Evolutionary conservation across 2,329 filamentous ascomycete species (phyloP).

Genomic region (Neopestalotiopsis sp.): DNA sequence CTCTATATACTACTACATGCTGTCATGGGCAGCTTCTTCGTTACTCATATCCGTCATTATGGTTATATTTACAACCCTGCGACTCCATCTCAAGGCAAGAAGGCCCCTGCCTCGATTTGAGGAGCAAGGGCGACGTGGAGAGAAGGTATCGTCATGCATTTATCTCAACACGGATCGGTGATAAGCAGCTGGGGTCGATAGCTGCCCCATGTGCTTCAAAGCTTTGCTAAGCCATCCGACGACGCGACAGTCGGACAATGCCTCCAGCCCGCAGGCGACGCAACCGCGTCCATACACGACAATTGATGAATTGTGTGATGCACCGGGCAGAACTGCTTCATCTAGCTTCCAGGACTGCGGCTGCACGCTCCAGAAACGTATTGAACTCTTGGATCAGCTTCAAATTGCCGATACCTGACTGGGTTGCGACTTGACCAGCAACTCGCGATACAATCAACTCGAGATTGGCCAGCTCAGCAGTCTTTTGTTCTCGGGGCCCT

Average conservation of each 20-base stretch:
- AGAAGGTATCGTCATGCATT: background rate
- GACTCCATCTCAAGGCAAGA: background rate
- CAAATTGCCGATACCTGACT: slow-evolving; percentile 57
- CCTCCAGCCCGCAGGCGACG: background rate
- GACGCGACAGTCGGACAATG: background rate
- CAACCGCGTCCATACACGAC: background rate
- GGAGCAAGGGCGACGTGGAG: background rate
- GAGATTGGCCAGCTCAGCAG: slow-evolving; percentile 59
- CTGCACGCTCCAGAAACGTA: slow-evolving; percentile 66
- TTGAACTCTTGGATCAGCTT: slow-evolving; percentile 67
- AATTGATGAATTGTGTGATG: background rate
- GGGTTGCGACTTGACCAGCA: slow-evolving; percentile 55
- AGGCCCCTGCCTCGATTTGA: background rate
- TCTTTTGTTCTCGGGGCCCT: slow-evolving; percentile 50
- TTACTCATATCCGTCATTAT: background rate
- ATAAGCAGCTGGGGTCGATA: background rate
- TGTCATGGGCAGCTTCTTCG: background rate
- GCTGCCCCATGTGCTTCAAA: background rate
- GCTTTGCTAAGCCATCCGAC: background rate
- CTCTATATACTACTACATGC: background rate
- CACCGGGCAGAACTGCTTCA: slow-evolving; percentile 20
- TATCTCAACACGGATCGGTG: background rate
- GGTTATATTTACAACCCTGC: slow-evolving; percentile 2
- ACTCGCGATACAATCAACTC: slow-evolving; percentile 63
- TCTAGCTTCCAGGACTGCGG: slow-evolving; percentile 57